Evolutionary conservation across 2,329 filamentous ascomycete genomes (phyloP).

Genomic region (Aspergillus caelatus): DNA sequence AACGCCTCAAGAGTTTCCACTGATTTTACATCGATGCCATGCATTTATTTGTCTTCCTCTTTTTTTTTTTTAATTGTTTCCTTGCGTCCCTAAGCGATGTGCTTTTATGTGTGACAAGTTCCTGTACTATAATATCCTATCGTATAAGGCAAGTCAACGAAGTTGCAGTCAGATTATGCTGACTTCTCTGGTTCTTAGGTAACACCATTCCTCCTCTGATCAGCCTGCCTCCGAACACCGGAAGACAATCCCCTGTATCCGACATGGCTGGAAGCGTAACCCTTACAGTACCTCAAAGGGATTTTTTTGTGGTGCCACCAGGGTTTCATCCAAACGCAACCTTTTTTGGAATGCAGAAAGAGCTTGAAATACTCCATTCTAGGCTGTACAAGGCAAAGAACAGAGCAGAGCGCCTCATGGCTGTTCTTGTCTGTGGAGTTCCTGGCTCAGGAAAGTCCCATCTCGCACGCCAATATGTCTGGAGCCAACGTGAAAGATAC

Average conservation of each 20-base stretch:
- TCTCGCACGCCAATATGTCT: constrained; percentile 69
- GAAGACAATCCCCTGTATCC: constrained; percentile 28
- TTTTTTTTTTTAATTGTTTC: not conserved
- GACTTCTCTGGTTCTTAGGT: constrained; percentile 39
- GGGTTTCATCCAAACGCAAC: constrained; percentile 65
- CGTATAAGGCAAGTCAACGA: constrained; percentile 10
- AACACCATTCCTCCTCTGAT: constrained; percentile 24
- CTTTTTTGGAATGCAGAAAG: constrained; percentile 63
- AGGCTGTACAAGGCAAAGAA: constrained; percentile 63
- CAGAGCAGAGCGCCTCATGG: constrained; percentile 60
- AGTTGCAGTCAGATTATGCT: constrained; percentile 34
- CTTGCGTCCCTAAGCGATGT: not conserved
- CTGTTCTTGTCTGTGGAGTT: constrained; percentile 66
- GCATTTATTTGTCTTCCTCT: not conserved
- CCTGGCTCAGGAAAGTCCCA: constrained; percentile 72
- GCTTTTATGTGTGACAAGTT: not conserved
- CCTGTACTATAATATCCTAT: constrained; percentile 20
- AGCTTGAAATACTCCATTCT: constrained; percentile 61
- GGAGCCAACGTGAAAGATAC: constrained; percentile 60
- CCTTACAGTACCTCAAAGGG: constrained; percentile 25
- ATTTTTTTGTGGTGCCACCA: constrained; percentile 53
- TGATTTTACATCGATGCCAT: not conserved
- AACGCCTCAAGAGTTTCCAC: not conserved
- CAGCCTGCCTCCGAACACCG: constrained; percentile 28
- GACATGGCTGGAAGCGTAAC: constrained; percentile 28